Evolutionary conservation across 1,284 basidiomycete species (phyloP).

Genomic region (Thelephora terrestris): DNA sequence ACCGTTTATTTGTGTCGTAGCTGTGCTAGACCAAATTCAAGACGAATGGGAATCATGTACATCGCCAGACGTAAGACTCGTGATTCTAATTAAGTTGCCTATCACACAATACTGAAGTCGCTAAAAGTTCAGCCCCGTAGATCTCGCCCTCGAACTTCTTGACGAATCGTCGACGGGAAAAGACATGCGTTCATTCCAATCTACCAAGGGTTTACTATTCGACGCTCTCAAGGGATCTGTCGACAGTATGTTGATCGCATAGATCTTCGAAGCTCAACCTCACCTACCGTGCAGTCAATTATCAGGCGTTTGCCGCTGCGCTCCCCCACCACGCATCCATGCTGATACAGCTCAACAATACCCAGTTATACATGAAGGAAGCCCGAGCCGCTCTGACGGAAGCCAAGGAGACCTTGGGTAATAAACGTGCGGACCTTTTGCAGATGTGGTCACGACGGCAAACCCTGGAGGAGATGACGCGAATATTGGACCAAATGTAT

Average conservation of each 20-base stretch:
- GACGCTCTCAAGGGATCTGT: conserved; percentile 75
- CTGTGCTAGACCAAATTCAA: conserved; percentile 75
- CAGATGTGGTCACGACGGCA: conserved; percentile 79
- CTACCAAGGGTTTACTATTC: conserved; percentile 67
- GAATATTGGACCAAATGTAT: conserved; percentile 84
- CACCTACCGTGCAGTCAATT: conserved; percentile 49
- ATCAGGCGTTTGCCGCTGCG: conserved; percentile 85
- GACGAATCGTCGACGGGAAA: conserved; percentile 63
- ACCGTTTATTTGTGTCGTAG: conserved; percentile 27
- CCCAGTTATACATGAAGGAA: conserved; percentile 64
- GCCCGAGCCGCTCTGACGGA: conserved; percentile 70
- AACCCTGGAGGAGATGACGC: conserved; percentile 84
- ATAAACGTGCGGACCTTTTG: conserved; percentile 75
- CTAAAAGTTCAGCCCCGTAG: conserved; percentile 80
- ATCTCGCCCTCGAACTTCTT: conserved; percentile 79
- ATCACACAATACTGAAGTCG: conserved; percentile 9
- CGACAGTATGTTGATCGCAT: conserved; percentile 48
- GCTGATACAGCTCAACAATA: conserved; percentile 55
- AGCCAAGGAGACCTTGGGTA: conserved; percentile 69
- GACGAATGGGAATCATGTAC: conserved; percentile 88
- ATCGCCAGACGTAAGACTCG: conserved; percentile 62
- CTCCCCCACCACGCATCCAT: conserved; percentile 81
- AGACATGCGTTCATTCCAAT: conserved; percentile 64
- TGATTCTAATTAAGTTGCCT: conserved; percentile 3
- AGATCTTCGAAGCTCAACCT: conserved; percentile 1